Evolutionary conservation across 2,329 filamentous ascomycete genomes (phyloP).

Genomic region (Paraconiothyrium brasiliense): DNA sequence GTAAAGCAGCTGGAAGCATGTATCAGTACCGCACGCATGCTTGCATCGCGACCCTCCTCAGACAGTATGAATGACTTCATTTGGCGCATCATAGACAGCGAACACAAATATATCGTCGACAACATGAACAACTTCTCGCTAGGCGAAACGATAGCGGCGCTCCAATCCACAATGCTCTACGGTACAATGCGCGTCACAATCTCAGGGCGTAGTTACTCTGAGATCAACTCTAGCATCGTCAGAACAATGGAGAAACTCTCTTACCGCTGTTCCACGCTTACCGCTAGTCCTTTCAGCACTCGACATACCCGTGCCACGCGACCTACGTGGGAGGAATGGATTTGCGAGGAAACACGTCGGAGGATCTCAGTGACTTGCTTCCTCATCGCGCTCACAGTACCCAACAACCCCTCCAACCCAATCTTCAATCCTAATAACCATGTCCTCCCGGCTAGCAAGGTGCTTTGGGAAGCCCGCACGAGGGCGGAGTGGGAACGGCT

Average conservation of each 20-base stretch:
- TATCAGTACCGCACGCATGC: background rate
- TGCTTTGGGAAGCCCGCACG: slow-evolving; percentile 13
- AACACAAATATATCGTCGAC: background rate
- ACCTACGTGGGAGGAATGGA: slow-evolving; percentile 18
- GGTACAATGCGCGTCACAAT: background rate
- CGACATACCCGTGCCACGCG: background rate
- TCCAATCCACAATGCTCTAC: slow-evolving; percentile 7
- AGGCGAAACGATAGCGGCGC: background rate
- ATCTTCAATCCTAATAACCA: slow-evolving; percentile 5
- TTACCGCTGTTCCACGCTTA: background rate
- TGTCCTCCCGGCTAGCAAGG: slow-evolving; percentile 2
- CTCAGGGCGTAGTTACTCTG: background rate
- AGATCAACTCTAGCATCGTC: background rate
- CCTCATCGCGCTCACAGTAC: background rate
- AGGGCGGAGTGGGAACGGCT: slow-evolving; percentile 9
- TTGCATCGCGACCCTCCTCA: background rate
- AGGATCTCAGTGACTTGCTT: slow-evolving; percentile 7
- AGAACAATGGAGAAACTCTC: slow-evolving; percentile 8
- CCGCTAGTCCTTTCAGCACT: background rate
- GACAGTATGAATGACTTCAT: background rate
- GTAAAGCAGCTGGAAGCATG: background rate
- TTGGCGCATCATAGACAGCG: slow-evolving; percentile 1
- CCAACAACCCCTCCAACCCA: background rate
- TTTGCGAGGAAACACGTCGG: slow-evolving; percentile 13
- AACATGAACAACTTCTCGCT: background rate